phyloP scores from a whole-genome alignment of 169 alveolate genomes.

The Amoebophrya sp. region DNA sequence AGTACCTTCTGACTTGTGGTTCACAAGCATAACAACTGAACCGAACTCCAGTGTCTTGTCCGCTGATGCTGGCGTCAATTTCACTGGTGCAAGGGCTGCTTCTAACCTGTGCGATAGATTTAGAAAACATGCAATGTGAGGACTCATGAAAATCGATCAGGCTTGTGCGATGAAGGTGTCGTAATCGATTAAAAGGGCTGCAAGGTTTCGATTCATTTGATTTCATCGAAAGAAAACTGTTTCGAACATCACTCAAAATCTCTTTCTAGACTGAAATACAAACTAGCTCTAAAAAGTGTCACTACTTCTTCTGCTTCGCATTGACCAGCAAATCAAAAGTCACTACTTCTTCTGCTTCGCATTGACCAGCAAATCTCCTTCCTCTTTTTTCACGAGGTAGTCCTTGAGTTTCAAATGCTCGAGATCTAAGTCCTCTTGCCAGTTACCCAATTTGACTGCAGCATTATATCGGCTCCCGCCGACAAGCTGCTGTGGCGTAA shows the following conservation, averaged over 20 bases:
- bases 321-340: conserved; percentile 27
- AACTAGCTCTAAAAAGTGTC: too few species aligned
- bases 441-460: neutral
- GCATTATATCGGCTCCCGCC: conserved; percentile 26
- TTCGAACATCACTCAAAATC: too few species aligned
- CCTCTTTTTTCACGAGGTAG: conserved; percentile 32
- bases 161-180: too few species aligned
- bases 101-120: conserved; percentile 27
- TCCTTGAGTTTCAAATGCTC: conserved; percentile 24
- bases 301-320: conserved; percentile 7
- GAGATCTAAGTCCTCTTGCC: conserved; percentile 26
- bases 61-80: neutral
- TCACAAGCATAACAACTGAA: neutral
- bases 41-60: neutral
- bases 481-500: conserved; percentile 32
- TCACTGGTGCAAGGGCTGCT: conserved; percentile 21
- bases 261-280: too few species aligned
- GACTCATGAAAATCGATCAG: too few species aligned
- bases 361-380: conserved; percentile 21
- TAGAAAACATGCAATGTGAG: too few species aligned
- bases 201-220: too few species aligned
- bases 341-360: conserved; percentile 14
- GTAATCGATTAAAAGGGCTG: too few species aligned
- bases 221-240: too few species aligned
- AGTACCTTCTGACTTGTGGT: neutral